Conservation (phyloP, 345 rosid species). For the Euphorbia peplus region DNA sequence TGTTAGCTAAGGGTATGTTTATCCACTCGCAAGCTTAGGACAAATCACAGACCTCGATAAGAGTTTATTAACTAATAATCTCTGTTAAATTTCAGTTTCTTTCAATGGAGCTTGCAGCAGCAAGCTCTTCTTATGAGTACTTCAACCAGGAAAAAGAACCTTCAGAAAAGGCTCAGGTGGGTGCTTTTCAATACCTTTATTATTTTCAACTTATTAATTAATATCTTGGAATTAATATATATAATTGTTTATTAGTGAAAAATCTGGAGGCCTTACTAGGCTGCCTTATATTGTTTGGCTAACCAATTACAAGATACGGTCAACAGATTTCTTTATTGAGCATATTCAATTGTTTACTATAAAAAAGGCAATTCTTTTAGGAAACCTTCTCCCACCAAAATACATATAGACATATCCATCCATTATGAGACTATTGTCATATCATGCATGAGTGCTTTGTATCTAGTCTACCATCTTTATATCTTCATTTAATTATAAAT, state of each 20-base stretch:
- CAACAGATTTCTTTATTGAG: neutral
- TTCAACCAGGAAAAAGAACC: conserved; percentile 19
- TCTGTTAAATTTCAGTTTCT: conserved; percentile 40
- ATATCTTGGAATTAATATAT: too few species aligned
- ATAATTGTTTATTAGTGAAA: too few species aligned
- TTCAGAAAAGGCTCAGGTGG: conserved; percentile 30
- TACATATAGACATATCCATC: neutral
- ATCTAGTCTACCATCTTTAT: neutral
- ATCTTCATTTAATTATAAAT: too few species aligned
- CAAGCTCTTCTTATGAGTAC: conserved; percentile 30
- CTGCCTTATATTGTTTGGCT: conserved; percentile 14
- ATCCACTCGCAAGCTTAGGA: too few species aligned
- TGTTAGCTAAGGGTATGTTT: too few species aligned
- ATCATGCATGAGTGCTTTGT: conserved; percentile 1
- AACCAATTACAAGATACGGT: conserved; percentile 11
- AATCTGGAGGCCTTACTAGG: conserved; percentile 11
- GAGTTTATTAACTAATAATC: neutral
- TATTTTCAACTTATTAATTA: too few species aligned
- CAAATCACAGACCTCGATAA: too few species aligned
- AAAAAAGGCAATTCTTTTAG: neutral
- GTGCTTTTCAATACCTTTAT: too few species aligned
- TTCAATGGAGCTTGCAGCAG: conserved; percentile 56
- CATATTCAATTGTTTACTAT: neutral
- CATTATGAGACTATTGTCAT: neutral
- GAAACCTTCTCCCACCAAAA: neutral